A percentile compares a stretch with the other conserved stretches of the same genome.
These are phyloP conservation scores for Lactarius hengduanensis DNA, from an alignment of 768 basidiomycete genomes.

Conservation along the genomic window DNA sequence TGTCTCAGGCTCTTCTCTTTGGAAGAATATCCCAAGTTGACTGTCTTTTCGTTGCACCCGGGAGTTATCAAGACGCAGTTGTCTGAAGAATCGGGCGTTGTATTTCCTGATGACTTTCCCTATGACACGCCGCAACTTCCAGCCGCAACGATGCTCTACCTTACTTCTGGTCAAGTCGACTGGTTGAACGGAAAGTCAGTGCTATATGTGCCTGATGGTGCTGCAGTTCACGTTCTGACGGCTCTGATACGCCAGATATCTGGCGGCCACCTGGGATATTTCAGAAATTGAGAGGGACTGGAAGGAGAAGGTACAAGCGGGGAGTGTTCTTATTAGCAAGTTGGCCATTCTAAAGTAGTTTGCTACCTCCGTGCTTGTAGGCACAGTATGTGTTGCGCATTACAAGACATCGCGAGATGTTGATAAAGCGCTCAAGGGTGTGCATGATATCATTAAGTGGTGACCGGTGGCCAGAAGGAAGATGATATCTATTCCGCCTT, in stretches of 20 bases:
- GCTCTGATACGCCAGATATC: slow-evolving; percentile 1
- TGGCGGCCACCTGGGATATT: neutral
- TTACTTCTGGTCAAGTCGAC: slow-evolving; percentile 28
- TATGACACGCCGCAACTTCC: slow-evolving; percentile 29
- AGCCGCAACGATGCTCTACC: slow-evolving; percentile 25
- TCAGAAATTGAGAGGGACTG: too few relatives aligned
- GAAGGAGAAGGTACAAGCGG: too few relatives aligned
- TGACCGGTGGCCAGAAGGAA: too few relatives aligned
- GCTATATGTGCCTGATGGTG: neutral
- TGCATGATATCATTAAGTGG: too few relatives aligned
- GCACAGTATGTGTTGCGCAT: too few relatives aligned
- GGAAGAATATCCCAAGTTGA: slow-evolving; percentile 18
- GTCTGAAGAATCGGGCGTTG: slow-evolving; percentile 3
- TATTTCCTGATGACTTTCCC: too few relatives aligned
- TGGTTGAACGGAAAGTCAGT: slow-evolving; percentile 28
- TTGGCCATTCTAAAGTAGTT: too few relatives aligned
- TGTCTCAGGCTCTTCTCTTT: neutral
- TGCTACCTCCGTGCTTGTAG: too few relatives aligned
- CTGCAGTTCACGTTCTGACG: neutral
- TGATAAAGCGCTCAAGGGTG: too few relatives aligned
- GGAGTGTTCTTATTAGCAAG: too few relatives aligned
- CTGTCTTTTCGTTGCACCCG: slow-evolving; percentile 17
- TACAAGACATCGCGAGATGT: too few relatives aligned
- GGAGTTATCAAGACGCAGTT: slow-evolving; percentile 12
- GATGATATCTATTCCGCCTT: too few relatives aligned